Evolutionary conservation across 148 eudicot species (phyloP).

Genomic region (Fallopia convolvulus): DNA sequence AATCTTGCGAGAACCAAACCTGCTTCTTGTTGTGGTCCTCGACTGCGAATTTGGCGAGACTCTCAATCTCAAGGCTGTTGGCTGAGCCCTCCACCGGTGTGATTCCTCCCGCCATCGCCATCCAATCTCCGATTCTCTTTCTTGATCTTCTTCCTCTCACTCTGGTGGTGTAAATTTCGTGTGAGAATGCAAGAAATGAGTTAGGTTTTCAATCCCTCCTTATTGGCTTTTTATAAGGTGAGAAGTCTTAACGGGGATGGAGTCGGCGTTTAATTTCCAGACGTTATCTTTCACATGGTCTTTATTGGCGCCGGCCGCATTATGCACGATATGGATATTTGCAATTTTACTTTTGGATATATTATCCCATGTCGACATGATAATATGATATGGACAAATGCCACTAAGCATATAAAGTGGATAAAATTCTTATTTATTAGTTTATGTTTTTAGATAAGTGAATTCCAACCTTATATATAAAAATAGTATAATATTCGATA

Average conservation of each 20-base stretch:
- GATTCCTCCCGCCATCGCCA: conserved; percentile 4
- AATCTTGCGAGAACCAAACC: conserved; percentile 12
- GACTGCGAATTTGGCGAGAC: conserved; percentile 30
- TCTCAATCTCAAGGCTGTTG: conserved; percentile 22
- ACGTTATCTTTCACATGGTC: neutral
- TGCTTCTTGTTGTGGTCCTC: conserved; percentile 33
- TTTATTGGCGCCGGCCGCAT: neutral
- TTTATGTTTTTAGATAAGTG: too few species aligned
- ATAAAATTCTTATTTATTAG: too few species aligned
- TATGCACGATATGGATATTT: neutral
- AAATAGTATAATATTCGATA: too few species aligned
- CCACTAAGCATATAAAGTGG: too few species aligned
- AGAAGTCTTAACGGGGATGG: neutral
- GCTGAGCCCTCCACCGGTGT: neutral
- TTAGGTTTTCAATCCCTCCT: neutral
- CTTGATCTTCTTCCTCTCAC: neutral
- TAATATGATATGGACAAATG: too few species aligned
- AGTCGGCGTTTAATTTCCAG: neutral
- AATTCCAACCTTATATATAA: too few species aligned
- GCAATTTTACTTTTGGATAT: too few species aligned
- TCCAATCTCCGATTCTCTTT: neutral
- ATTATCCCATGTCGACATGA: too few species aligned
- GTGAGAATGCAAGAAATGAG: neutral
- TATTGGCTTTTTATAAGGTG: neutral
- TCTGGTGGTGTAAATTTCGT: neutral